Conservation (phyloP, 176 grass and related monocot species). For the Oryza glumipatula region DNA sequence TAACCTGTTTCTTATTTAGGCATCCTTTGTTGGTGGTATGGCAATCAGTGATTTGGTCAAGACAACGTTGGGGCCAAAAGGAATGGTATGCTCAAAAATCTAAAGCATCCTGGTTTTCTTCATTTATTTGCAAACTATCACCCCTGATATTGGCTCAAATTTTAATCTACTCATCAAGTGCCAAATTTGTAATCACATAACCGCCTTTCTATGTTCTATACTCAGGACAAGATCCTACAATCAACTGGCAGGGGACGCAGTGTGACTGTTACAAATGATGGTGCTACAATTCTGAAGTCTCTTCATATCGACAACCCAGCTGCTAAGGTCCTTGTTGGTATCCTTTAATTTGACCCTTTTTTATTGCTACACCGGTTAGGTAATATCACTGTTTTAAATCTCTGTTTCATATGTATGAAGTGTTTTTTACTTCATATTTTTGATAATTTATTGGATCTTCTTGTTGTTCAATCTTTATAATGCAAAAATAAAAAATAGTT, state of each 20-base stretch:
- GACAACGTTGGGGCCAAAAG: slow-evolving; percentile 93
- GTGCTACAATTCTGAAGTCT: slow-evolving; percentile 91
- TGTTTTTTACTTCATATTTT: neutral
- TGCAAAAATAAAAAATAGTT: neutral
- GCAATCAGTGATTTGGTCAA: slow-evolving; percentile 79
- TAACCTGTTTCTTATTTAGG: slow-evolving; percentile 27
- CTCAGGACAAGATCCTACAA: slow-evolving; percentile 93
- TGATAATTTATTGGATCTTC: neutral
- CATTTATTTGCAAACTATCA: neutral
- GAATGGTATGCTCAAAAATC: slow-evolving; percentile 67
- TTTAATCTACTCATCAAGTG: neutral
- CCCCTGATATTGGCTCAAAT: neutral
- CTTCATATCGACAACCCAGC: slow-evolving; percentile 97
- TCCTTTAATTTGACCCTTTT: slow-evolving; percentile 55
- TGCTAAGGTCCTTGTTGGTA: slow-evolving; percentile 98
- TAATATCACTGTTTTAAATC: neutral
- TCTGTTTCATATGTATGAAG: neutral
- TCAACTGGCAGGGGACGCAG: slow-evolving; percentile 78
- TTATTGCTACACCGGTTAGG: neutral
- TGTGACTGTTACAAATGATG: slow-evolving; percentile 94
- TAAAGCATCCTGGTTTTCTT: neutral
- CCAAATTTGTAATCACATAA: neutral
- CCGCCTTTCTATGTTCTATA: neutral
- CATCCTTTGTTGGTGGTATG: slow-evolving; percentile 88
- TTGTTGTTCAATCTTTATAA: neutral